phyloP scores from a whole-genome alignment of 352 stramenopile genomes.

The Aphanomyces invadans region DNA sequence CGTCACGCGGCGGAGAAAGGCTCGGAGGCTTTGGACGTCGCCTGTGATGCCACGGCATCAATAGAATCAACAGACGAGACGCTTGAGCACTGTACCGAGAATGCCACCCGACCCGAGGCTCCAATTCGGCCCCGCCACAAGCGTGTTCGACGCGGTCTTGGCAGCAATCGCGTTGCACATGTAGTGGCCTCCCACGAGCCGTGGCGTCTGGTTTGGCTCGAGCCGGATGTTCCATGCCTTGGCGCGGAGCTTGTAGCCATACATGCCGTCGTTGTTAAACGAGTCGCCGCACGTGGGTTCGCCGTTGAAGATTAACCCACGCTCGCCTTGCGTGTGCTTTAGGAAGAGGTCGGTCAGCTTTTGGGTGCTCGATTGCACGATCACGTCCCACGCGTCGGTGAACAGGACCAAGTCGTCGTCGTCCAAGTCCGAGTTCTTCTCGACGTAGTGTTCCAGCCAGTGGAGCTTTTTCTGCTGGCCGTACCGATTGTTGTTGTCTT shows the following conservation, averaged over 20 bases:
- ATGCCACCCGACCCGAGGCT: constrained; percentile 23
- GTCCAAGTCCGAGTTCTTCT: constrained; percentile 4
- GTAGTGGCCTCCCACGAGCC: not conserved
- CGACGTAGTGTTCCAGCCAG: constrained; percentile 20
- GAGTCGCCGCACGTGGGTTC: constrained; percentile 21
- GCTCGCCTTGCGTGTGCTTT: not conserved
- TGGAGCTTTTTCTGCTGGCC: constrained; percentile 17
- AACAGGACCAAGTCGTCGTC: constrained; percentile 23
- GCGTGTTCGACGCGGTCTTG: not conserved
- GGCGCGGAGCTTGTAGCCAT: constrained; percentile 15
- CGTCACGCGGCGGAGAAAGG: constrained; percentile 12
- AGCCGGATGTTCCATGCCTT: not conserved
- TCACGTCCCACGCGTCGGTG: constrained; percentile 22
- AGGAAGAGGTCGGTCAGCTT: constrained; percentile 1
- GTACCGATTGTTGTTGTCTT: constrained; percentile 1
- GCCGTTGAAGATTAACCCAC: constrained; percentile 21
- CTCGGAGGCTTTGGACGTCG: constrained; percentile 12
- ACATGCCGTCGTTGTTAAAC: not conserved
- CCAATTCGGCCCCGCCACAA: constrained; percentile 15
- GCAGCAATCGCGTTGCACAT: constrained; percentile 13
- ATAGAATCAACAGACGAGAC: too few species aligned
- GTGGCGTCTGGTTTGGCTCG: not conserved
- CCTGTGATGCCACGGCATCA: not conserved
- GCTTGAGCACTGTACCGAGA: too few species aligned
- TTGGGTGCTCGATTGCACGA: not conserved